Base-by-base conservation (phyloP, 202 grass and related monocot species). In the Saccharum hybrid region DNA sequence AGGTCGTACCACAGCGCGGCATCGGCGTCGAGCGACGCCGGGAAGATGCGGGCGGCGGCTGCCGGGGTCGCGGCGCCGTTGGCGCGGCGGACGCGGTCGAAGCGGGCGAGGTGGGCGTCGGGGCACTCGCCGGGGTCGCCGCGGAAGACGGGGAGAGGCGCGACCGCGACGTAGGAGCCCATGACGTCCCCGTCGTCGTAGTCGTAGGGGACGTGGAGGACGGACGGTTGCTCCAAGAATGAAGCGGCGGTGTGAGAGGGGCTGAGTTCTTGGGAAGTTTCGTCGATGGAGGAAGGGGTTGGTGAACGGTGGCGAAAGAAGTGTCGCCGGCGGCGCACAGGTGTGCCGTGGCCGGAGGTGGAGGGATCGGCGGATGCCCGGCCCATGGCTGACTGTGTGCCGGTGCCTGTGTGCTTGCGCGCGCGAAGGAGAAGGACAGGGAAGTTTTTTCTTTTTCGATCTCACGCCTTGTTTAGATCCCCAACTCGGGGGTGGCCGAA, bases 41-140 rank as follows among this genome's bases (percentile, higher is more conserved):
- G 87, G 76, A 98, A 98, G 90, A 95, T 84, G 49, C 85, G 88
- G 6, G 88, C 83, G 10, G 89, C 82, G n/a, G 84, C 34, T 15
- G 72, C 86, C 16, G 85, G 63, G 5, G 81, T 49, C 40, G 41
- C 64, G 64, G 78, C 87, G 42, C 83, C 91, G 79, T 90, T 94
- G 68, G 81, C 85, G 26, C 69, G 86, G 81, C 90, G 90, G 59
- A 86, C 85, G 70, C 81, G 80, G 70, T 92, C 92, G 80, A 95
- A 93, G 48, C 88, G 82, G 21, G 74, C 68, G 19, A 95, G 69
- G 86, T 98, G 96, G 5, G 60, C 83, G 73, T 85, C 75, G 4
- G 90, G 92, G 85, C 90, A 95, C 90, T 95, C 90, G 13, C 83
- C 71, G 3, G 82, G 73, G 37, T 95, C 87, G 72, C 90, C 96